Evolutionary conservation across 139 green algal genomes (phyloP).

Genomic region (Spirogloea muscicola): DNA sequence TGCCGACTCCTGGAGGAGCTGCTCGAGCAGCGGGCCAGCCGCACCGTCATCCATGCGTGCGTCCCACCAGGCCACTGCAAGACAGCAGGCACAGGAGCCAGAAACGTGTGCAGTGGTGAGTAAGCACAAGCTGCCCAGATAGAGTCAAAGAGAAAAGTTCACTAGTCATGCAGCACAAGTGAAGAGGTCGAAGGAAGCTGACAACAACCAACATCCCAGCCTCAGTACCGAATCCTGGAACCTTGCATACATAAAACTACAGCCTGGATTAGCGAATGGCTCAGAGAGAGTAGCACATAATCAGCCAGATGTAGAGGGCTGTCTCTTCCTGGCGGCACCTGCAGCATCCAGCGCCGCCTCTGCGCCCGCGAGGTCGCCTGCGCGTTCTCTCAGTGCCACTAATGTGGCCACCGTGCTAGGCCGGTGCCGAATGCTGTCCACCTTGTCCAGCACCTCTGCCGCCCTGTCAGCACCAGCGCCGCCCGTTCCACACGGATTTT

Average conservation of each 20-base stretch:
- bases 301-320: neutral
- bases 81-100: no score
- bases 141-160: neutral
- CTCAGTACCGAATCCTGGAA: neutral
- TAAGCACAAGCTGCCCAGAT: neutral
- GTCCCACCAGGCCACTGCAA: no score
- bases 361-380: slow-evolving; percentile 31
- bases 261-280: neutral
- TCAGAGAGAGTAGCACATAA: neutral
- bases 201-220: neutral
- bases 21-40: neutral
- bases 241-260: neutral
- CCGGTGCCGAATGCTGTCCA: slow-evolving; percentile 7
- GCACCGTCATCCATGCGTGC: neutral
- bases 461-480: slow-evolving; percentile 25
- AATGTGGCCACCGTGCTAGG: slow-evolving; percentile 28
- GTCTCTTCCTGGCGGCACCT: slow-evolving; percentile 3
- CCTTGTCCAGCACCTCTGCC: slow-evolving; percentile 6
- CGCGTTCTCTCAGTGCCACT: slow-evolving; percentile 36
- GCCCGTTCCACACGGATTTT: no score
- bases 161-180: neutral
- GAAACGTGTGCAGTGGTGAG: neutral
- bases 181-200: neutral
- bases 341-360: slow-evolving; percentile 35
- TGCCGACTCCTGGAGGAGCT: neutral